These are phyloP conservation scores for Chytriomyces confervae DNA, from an alignment of 192 early-diverging fungal species.

Conservation along the genomic window DNA sequence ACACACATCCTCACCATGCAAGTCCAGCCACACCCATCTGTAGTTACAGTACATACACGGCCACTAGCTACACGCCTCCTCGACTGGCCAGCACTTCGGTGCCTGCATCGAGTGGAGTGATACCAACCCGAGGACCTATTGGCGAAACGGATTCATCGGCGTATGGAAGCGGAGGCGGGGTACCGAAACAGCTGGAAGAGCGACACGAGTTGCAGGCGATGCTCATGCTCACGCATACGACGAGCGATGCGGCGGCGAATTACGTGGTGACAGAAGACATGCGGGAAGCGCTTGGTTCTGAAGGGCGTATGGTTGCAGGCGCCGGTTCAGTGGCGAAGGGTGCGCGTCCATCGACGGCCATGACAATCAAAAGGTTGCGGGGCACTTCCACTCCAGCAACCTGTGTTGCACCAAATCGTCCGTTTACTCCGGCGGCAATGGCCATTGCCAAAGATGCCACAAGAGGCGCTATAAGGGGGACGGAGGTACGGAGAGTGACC, in stretches of 20 bases:
- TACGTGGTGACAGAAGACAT: slow-evolving; percentile 4
- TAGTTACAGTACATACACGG: slow-evolving; percentile 25
- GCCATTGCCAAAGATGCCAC: slow-evolving; percentile 30
- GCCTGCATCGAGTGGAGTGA: neutral
- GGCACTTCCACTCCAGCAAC: slow-evolving; percentile 16
- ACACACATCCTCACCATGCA: slow-evolving; percentile 30
- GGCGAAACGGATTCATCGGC: neutral
- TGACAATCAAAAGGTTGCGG: neutral
- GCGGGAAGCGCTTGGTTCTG: neutral
- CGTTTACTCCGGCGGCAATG: slow-evolving; percentile 22
- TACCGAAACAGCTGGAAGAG: slow-evolving; percentile 17
- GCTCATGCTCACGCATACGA: slow-evolving; percentile 29
- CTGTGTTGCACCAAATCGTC: neutral
- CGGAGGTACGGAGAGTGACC: slow-evolving; percentile 2
- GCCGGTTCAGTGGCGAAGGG: neutral
- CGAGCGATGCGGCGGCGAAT: slow-evolving; percentile 28
- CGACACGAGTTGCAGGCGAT: slow-evolving; percentile 20
- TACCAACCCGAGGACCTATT: neutral
- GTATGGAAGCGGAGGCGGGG: neutral
- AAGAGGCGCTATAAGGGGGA: neutral
- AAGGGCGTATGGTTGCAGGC: neutral
- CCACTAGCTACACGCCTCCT: neutral
- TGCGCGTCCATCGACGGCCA: neutral
- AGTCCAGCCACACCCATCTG: slow-evolving; percentile 21
- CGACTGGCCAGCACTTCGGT: slow-evolving; percentile 1